Evolutionary conservation across 1,139 yeast species (phyloP), one percentile per base, ranked within the genome.

Genomic region (Yamadazyma trypodendri): DNA sequence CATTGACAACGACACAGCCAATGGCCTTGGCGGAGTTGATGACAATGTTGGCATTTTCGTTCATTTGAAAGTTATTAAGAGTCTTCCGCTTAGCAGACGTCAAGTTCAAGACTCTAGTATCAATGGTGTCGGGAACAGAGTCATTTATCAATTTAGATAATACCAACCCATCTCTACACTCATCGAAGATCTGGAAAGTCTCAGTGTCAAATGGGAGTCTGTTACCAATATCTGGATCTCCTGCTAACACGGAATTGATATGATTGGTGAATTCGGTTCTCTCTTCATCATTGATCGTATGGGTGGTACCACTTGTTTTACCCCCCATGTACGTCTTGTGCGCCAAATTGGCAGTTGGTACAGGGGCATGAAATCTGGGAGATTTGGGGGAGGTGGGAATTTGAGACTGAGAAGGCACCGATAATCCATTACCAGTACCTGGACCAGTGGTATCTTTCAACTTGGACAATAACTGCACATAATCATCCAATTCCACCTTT

Each of bases 21-120:
- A 92, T 92, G 39, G 97, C 98, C 68, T 92, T 92, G 28, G 98
- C 98, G 3, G 98, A 92, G 61, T 92, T 92, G 64, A 92, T 87
- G 32, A 92, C 98, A 50, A 92, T 90, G 63, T 92, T 92, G 38
- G 98, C 97, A 63, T 92, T 92, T 68, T 92, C 99, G 44, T 87
- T 79, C 83, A 94, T 90, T 51, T 90, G 95, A 72, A 92, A 92
- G 56, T 88, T 88, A 72, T 94, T 92, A 58, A 92, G 75, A n/a
- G 76, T 67, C 65, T 88, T 90, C 45, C 84, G 84, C 50, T 77
- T 77, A 9, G 60, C 59, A 58, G 84, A 84, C 22, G 97, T 94
- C 60, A 82, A 68, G 61, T 92, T 92, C 59, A 92, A 77, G 20
- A 92, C 98, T 74, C 99, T 87, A 17, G 97, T 90, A 68, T 92